These are phyloP conservation scores for Inga leiocalycina DNA, from an alignment of 306 rosid species.

Conservation along the genomic window DNA sequence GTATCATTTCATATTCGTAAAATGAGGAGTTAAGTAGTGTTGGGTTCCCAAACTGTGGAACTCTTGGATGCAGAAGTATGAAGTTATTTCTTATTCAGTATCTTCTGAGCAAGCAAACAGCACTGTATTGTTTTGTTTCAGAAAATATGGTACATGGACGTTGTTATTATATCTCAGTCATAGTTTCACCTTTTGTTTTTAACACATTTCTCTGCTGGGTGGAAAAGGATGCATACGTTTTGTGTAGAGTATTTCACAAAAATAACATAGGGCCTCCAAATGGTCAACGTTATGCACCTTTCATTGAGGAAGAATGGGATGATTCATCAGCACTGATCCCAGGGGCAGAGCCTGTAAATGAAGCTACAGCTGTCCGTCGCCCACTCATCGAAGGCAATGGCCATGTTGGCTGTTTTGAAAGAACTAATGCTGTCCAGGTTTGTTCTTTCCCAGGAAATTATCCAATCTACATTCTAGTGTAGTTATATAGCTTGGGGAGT, in stretches of 20 bases:
- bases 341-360: conserved; percentile 52
- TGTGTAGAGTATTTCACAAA: conserved; percentile 98
- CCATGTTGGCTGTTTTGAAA: conserved; percentile 37
- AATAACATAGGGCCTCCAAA: conserved; percentile 98
- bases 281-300: conserved; percentile 98
- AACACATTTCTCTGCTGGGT: conserved; percentile 44
- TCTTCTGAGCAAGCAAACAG: conserved; percentile 23
- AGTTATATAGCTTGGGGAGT: not conserved
- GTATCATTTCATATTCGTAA: conserved; percentile 29
- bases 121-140: conserved; percentile 14
- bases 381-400: conserved; percentile 42
- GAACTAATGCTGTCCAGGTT: conserved; percentile 48
- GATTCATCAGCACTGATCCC: conserved; percentile 64
- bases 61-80: conserved; percentile 46
- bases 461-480: not conserved
- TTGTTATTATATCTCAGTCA: conserved; percentile 40
- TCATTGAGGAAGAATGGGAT: conserved; percentile 97
- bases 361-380: conserved; percentile 35
- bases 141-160: conserved; percentile 29
- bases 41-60: conserved; percentile 40
- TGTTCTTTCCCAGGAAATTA: conserved; percentile 23
- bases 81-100: conserved; percentile 31
- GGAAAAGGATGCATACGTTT: conserved; percentile 93
- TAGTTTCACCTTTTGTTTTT: conserved; percentile 33
- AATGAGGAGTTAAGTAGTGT: conserved; percentile 29